Conservation (phyloP, 1,284 basidiomycete species). For the Cryptococcus sp. region DNA sequence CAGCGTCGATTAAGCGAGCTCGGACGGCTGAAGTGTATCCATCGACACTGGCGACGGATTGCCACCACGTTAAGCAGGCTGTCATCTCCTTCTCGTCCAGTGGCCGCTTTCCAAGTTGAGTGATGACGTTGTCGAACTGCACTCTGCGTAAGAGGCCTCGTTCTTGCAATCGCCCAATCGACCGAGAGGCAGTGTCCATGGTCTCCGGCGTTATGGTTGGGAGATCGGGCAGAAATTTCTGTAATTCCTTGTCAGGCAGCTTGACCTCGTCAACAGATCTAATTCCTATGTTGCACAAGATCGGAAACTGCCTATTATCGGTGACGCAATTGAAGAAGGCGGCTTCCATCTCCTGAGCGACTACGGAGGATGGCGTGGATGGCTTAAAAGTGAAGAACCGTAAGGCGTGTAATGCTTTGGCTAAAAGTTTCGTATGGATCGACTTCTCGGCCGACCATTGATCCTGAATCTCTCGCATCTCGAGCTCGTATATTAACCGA, state of each 20-base stretch:
- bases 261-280: slow-evolving; percentile 67
- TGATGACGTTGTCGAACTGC: slow-evolving; percentile 77
- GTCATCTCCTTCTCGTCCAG: slow-evolving; percentile 71
- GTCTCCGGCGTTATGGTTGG: slow-evolving; percentile 70
- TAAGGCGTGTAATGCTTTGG: slow-evolving; percentile 72
- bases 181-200: slow-evolving; percentile 59
- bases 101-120: slow-evolving; percentile 69
- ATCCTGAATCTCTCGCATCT: slow-evolving; percentile 55
- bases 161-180: slow-evolving; percentile 64
- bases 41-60: slow-evolving; percentile 55
- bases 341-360: slow-evolving; percentile 71
- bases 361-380: slow-evolving; percentile 80
- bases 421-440: slow-evolving; percentile 57
- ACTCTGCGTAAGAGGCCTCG: slow-evolving; percentile 75
- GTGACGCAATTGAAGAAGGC: slow-evolving; percentile 71
- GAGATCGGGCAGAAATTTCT: slow-evolving; percentile 73
- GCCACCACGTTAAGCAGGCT: slow-evolving; percentile 88
- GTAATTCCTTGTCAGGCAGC: slow-evolving; percentile 69
- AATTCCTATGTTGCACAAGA: slow-evolving; percentile 78
- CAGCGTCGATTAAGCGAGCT: slow-evolving; percentile 63
- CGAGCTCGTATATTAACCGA: slow-evolving; percentile 80
- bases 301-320: slow-evolving; percentile 55
- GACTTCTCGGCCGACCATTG: slow-evolving; percentile 52
- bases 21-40: slow-evolving; percentile 51
- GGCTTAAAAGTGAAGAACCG: slow-evolving; percentile 83